A percentile compares a stretch with the other conserved stretches of the same genome.
phyloP scores from a whole-genome alignment of 495 filamentous ascomycete species.

The Podospora conica region DNA sequence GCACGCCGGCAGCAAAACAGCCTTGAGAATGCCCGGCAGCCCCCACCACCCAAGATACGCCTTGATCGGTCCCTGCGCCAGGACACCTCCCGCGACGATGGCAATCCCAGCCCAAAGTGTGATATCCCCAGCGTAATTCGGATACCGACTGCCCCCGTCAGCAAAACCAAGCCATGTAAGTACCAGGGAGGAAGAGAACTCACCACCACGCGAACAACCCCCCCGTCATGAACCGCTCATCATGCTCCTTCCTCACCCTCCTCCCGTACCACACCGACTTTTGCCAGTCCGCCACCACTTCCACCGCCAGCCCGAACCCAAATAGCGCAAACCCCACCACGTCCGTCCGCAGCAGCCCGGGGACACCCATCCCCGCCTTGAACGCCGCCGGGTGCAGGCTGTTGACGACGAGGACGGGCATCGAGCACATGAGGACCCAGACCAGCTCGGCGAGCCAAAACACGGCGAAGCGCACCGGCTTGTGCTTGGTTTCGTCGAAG shows the following conservation, averaged over 20 bases:
- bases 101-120: conserved; percentile 58
- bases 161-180: not conserved
- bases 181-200: not conserved
- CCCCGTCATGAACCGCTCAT: conserved; percentile 53
- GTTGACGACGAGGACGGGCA: conserved; percentile 54
- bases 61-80: conserved; percentile 39
- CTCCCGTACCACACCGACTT: conserved; percentile 50
- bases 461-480: conserved; percentile 46
- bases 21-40: conserved; percentile 35
- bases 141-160: conserved; percentile 44
- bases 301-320: conserved; percentile 48
- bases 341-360: conserved; percentile 37
- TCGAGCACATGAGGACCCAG: conserved; percentile 54
- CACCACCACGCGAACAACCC: conserved; percentile 50
- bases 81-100: conserved; percentile 40
- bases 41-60: conserved; percentile 37
- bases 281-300: conserved; percentile 53
- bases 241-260: conserved; percentile 54
- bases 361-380: conserved; percentile 21
- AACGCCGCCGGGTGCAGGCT: conserved; percentile 38
- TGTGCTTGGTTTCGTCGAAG: conserved; percentile 52
- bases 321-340: conserved; percentile 50
- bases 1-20: conserved; percentile 42
- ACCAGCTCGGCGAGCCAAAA: conserved; percentile 55
- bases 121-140: conserved; percentile 61